phyloP scores from a whole-genome alignment of 257 asterid genomes.

The Prunella vulgaris region DNA sequence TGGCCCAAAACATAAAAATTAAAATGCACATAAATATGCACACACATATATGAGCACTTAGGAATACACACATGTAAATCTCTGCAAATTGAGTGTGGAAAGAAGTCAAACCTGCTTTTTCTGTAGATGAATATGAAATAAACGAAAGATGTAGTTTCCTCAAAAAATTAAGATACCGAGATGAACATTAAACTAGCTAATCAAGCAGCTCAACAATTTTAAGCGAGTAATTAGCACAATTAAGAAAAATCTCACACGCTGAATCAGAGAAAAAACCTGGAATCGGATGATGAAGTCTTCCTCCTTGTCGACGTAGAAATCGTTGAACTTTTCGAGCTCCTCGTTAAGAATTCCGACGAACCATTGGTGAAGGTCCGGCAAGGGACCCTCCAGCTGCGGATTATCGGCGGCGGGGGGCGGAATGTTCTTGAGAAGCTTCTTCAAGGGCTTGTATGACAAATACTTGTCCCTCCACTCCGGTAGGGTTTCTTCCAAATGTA shows the following conservation, averaged over 20 bases:
- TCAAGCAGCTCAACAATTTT: conserved; percentile 12
- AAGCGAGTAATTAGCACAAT: neutral
- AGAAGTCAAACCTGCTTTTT: neutral
- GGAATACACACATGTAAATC: neutral
- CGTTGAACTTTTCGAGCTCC: conserved; percentile 88
- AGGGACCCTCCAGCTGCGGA: conserved; percentile 23
- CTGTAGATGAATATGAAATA: conserved; percentile 8
- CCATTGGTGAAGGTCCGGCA: conserved; percentile 59
- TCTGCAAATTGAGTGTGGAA: neutral
- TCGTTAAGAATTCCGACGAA: conserved; percentile 62
- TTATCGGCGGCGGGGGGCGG: conserved; percentile 34
- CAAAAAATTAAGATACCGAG: conserved; percentile 7
- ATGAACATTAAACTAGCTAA: conserved; percentile 8
- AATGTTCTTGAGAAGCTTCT: conserved; percentile 71
- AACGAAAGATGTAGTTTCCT: no score
- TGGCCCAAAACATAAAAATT: neutral
- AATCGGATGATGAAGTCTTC: conserved; percentile 86
- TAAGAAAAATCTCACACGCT: neutral
- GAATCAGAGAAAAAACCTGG: conserved; percentile 44
- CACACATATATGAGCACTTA: neutral
- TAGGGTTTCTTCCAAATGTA: conserved; percentile 78
- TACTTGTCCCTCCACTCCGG: conserved; percentile 95
- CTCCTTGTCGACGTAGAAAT: conserved; percentile 95
- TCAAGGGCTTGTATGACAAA: conserved; percentile 70
- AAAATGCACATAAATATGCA: neutral